These are phyloP conservation scores for Trametes gibbosa DNA, from an alignment of 768 basidiomycete genomes.

Conservation along the genomic window DNA sequence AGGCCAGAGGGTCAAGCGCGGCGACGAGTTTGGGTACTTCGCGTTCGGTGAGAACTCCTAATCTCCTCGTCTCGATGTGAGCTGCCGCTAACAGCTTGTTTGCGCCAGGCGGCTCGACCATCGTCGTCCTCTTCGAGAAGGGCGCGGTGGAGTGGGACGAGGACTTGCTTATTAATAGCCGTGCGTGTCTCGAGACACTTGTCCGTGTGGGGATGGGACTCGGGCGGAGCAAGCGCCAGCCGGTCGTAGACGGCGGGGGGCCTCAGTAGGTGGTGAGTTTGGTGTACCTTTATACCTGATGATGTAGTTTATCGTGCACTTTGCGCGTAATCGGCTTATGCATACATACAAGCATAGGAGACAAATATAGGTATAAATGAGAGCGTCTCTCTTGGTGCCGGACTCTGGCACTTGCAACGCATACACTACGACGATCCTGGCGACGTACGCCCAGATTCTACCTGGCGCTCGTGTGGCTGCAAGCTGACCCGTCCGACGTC, in stretches of 20 bases:
- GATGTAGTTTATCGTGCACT: not conserved
- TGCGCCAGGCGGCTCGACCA: constrained; percentile 78
- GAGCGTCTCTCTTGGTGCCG: too few species aligned
- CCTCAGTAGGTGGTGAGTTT: not conserved
- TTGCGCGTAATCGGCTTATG: too few species aligned
- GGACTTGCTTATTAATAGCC: constrained; percentile 81
- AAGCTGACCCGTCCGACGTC: too few species aligned
- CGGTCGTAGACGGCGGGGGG: constrained; percentile 10
- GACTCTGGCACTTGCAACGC: too few species aligned
- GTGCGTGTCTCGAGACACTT: constrained; percentile 83
- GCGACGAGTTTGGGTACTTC: constrained; percentile 92
- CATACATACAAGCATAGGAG: too few species aligned
- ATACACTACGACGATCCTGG: too few species aligned
- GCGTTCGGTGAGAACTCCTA: constrained; percentile 71
- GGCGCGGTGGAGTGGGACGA: constrained; percentile 88
- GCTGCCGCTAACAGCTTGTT: not conserved
- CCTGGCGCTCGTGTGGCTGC: too few species aligned
- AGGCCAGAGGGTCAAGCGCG: constrained; percentile 75
- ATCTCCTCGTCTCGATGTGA: not conserved
- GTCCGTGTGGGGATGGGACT: constrained; percentile 88
- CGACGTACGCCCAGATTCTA: too few species aligned
- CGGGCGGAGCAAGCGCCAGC: constrained; percentile 39
- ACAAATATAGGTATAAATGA: too few species aligned
- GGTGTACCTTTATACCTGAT: constrained; percentile 1
- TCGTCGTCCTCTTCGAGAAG: constrained; percentile 87